Percentiles rank a stretch among this genome's conserved stretches.
phyloP scores from a whole-genome alignment of 306 rosid genomes.

The Prunus padus region DNA sequence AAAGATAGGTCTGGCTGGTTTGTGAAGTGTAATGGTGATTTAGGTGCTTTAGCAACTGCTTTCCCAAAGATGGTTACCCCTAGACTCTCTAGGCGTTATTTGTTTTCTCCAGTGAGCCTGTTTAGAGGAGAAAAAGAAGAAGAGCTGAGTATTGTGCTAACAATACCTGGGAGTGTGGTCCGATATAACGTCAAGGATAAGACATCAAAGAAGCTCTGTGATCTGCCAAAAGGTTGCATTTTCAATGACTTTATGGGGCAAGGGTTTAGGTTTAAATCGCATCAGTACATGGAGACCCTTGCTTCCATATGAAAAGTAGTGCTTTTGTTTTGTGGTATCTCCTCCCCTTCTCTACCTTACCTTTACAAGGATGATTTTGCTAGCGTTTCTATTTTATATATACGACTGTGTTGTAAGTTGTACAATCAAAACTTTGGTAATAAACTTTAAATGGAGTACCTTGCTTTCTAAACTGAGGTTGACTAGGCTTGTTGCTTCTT shows the following conservation, averaged over 20 bases:
- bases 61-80: conserved; percentile 14
- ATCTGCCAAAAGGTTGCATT: not conserved
- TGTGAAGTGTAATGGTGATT: conserved; percentile 15
- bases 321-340: not conserved
- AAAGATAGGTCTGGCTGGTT: conserved; percentile 23
- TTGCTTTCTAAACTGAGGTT: not conserved
- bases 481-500: not conserved
- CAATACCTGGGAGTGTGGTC: conserved; percentile 27
- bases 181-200: conserved; percentile 8
- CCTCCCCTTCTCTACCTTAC: not conserved
- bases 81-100: not conserved
- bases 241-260: not conserved
- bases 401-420: not conserved
- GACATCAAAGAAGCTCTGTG: not conserved
- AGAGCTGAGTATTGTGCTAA: conserved; percentile 20
- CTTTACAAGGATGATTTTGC: not conserved
- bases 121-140: conserved; percentile 20
- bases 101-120: conserved; percentile 15
- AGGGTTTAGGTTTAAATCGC: conserved; percentile 12
- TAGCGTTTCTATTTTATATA: not conserved
- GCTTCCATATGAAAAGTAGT: conserved; percentile 19
- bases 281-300: conserved; percentile 27
- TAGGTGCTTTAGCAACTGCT: not conserved
- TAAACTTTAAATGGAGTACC: not conserved
- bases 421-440: not conserved